Evolutionary conservation across 164 flowering plant genomes (phyloP).

Genomic region (Nymphaea colorata): DNA sequence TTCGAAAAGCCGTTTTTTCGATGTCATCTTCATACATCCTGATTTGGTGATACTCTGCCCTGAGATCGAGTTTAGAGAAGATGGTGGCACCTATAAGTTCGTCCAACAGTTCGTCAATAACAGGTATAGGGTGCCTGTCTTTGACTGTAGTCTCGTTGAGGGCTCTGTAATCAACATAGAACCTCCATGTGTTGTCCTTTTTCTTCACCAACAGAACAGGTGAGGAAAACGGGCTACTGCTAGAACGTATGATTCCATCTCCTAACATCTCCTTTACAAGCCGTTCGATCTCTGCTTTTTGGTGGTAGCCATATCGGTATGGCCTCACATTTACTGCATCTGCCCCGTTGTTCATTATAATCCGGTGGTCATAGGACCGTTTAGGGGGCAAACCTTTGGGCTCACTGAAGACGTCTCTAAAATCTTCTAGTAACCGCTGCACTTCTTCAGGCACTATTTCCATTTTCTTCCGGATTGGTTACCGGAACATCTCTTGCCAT

Average conservation of each 20-base stretch:
- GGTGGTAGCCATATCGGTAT: not conserved
- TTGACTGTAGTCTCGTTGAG: no score
- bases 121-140: no score
- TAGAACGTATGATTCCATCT: not conserved
- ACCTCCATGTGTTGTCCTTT: not conserved
- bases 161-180: no score
- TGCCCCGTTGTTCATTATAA: not conserved
- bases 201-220: not conserved
- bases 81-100: no score
- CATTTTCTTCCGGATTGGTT: no score
- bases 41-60: not conserved
- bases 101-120: no score
- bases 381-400: not conserved
- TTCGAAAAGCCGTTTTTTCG: not conserved
- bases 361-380: not conserved
- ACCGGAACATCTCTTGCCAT: no score
- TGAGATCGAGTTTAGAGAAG: no score
- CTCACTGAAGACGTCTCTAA: no score
- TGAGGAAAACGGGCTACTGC: not conserved
- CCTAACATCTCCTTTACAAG: not conserved
- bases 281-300: not conserved
- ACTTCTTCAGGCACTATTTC: no score
- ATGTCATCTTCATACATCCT: not conserved
- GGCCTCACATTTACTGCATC: not conserved
- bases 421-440: no score